Percentiles rank a stretch among this genome's conserved stretches.
phyloP scores from a whole-genome alignment of 345 rosid genomes.

The Cardamine resedifolia region DNA sequence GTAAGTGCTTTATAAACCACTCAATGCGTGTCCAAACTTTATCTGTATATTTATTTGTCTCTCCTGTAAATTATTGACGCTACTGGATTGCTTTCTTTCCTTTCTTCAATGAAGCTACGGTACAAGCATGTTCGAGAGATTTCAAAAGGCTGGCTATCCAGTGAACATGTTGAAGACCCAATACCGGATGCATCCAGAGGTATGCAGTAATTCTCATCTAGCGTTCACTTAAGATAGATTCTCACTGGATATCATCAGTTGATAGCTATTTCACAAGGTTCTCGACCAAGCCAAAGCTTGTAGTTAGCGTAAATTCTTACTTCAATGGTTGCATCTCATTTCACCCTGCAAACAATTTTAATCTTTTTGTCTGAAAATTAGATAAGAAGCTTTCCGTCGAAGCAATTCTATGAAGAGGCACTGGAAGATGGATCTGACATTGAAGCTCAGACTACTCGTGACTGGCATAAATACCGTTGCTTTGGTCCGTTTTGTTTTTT shows the following conservation, averaged over 20 bases:
- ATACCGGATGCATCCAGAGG: constrained; percentile 99
- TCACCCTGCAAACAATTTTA: not conserved
- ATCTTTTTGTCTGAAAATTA: constrained; percentile 29
- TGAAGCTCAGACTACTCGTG: constrained; percentile 62
- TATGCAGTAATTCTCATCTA: constrained; percentile 30
- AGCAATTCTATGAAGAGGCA: constrained; percentile 71
- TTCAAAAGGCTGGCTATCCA: constrained; percentile 95
- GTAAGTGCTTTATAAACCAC: constrained; percentile 44
- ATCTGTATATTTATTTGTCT: constrained; percentile 7
- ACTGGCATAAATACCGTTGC: constrained; percentile 78
- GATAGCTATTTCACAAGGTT: not conserved
- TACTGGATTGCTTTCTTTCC: constrained; percentile 5
- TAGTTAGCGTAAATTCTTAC: not conserved
- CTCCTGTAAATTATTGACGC: not conserved
- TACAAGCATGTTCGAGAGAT: constrained; percentile 91
- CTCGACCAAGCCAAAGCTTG: not conserved
- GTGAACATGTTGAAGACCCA: constrained; percentile 91
- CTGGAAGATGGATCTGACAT: constrained; percentile 82
- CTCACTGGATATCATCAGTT: not conserved
- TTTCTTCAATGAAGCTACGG: constrained; percentile 59
- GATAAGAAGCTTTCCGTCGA: constrained; percentile 93
- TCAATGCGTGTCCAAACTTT: not conserved
- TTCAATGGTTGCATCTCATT: constrained; percentile 7
- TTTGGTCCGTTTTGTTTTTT: constrained; percentile 96
- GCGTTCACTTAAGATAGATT: not conserved